Evolutionary conservation across 208 protist genomes (phyloP).

Genomic region (Wallacemonas sp.): DNA sequence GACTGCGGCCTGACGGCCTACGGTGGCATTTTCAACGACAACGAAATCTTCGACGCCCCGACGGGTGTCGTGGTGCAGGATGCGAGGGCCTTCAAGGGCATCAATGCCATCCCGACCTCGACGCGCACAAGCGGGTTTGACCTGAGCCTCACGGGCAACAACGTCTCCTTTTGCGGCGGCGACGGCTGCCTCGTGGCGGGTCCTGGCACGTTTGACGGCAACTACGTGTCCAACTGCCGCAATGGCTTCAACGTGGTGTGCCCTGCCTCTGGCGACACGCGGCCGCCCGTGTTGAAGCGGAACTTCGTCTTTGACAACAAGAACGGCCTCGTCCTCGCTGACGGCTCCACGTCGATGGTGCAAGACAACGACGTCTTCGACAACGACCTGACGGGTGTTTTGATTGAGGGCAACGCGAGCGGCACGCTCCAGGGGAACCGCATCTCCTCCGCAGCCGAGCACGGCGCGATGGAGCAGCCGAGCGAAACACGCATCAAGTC

Average conservation of each 20-base stretch:
- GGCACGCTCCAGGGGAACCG: slow-evolving; percentile 68
- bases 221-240: slow-evolving; percentile 66
- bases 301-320: slow-evolving; percentile 74
- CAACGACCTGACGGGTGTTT: slow-evolving; percentile 58
- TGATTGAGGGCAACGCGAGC: slow-evolving; percentile 34
- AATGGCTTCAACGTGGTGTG: slow-evolving; percentile 54
- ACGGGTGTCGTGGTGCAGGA: slow-evolving; percentile 61
- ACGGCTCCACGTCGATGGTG: slow-evolving; percentile 39
- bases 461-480: slow-evolving; percentile 61
- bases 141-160: slow-evolving; percentile 51
- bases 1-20: slow-evolving; percentile 62
- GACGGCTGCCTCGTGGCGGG: slow-evolving; percentile 64
- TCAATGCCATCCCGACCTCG: slow-evolving; percentile 49
- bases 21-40: slow-evolving; percentile 67
- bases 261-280: slow-evolving; percentile 12
- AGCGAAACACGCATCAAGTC: slow-evolving; percentile 52
- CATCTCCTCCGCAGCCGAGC: slow-evolving; percentile 63
- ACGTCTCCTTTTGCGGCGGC: slow-evolving; percentile 44
- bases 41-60: slow-evolving; percentile 52
- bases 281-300: slow-evolving; percentile 29
- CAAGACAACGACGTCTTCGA: slow-evolving; percentile 86
- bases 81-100: slow-evolving; percentile 53
- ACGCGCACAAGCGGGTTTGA: slow-evolving; percentile 37
- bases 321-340: slow-evolving; percentile 49
- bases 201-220: slow-evolving; percentile 55